Percentiles rank a stretch among this genome's conserved stretches.
Conservation (phyloP, 441 rosid species). For the Viola pubescens region DNA sequence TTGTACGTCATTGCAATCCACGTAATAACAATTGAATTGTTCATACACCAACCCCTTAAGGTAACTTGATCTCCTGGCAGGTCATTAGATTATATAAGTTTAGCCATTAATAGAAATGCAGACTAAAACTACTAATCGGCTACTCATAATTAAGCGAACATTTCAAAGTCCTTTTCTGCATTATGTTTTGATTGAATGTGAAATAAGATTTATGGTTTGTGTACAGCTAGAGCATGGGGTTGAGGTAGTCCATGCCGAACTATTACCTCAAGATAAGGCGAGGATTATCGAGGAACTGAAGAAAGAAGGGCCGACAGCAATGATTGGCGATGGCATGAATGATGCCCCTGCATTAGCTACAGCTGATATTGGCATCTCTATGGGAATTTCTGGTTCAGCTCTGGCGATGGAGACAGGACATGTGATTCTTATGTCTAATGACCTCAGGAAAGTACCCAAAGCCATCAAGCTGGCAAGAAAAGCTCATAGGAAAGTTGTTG, state of each 20-base stretch:
- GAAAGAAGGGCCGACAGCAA: constrained; percentile 58
- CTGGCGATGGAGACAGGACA: constrained; percentile 80
- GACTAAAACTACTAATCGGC: no score
- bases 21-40: no score
- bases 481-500: constrained; percentile 51
- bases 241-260: constrained; percentile 58
- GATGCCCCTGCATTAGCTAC: constrained; percentile 91
- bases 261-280: constrained; percentile 68
- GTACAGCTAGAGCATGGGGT: constrained; percentile 53
- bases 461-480: constrained; percentile 52
- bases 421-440: constrained; percentile 79
- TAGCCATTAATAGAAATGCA: no score
- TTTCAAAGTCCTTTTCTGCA: no score
- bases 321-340: constrained; percentile 90
- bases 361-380: constrained; percentile 84
- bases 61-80: no score
- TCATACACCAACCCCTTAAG: no score
- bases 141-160: no score
- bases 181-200: no score
- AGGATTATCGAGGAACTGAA: constrained; percentile 42
- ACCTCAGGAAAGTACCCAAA: constrained; percentile 63
- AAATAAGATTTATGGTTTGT: neutral
- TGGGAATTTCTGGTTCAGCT: constrained; percentile 92
- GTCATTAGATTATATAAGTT: no score
- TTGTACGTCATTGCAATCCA: neutral